These are phyloP conservation scores for Jacaranda mimosifolia DNA, from an alignment of 257 asterid genomes.

Conservation along the genomic window DNA sequence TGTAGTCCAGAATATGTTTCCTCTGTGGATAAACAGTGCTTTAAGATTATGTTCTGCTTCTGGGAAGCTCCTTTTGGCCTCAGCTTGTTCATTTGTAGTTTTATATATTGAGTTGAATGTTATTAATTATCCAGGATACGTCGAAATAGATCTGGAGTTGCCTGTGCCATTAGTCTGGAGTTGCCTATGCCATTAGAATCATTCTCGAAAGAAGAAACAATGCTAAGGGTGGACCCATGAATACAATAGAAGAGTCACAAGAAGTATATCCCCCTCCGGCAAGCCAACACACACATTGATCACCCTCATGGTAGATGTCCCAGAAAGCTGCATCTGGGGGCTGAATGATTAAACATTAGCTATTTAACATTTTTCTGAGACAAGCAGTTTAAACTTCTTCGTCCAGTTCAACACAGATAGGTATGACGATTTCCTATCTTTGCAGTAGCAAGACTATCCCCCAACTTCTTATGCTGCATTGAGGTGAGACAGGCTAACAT, in stretches of 20 bases:
- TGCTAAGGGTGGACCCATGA: not conserved
- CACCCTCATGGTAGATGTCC: not conserved
- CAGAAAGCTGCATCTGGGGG: not conserved
- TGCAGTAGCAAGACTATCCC: not conserved
- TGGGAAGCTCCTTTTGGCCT: not conserved
- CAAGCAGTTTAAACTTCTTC: too few relatives aligned
- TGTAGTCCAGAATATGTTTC: not conserved
- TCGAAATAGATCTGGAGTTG: slow-evolving; percentile 3
- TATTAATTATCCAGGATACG: not conserved
- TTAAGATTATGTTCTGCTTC: not conserved
- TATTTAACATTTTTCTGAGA: not conserved
- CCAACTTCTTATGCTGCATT: not conserved
- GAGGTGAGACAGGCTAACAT: not conserved
- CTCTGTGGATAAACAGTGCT: not conserved
- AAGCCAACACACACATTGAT: not conserved
- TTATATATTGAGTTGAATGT: not conserved
- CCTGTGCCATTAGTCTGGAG: not conserved
- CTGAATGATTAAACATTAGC: not conserved
- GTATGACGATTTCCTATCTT: not conserved
- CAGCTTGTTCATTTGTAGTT: not conserved
- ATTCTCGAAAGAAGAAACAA: not conserved
- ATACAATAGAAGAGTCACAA: not conserved
- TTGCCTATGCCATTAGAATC: not conserved
- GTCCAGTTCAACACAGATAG: not conserved
- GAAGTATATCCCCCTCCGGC: not conserved